Percentiles rank a stretch among this genome's conserved stretches.
Evolutionary conservation across 495 filamentous ascomycete species (phyloP).

Genomic region (Tuber brumale): DNA sequence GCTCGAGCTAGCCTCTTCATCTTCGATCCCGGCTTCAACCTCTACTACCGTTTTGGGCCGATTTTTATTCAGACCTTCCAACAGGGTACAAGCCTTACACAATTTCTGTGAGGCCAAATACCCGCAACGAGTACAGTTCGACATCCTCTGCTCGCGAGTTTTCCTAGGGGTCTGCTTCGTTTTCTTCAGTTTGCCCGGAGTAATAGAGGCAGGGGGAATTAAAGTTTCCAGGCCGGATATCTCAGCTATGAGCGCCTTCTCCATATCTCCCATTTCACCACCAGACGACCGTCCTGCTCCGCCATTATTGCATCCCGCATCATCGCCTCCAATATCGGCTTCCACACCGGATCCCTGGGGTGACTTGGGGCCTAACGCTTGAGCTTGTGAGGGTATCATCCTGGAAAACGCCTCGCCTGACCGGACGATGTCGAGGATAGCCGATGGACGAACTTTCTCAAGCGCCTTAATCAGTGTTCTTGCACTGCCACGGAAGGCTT

Average conservation of each 20-base stretch:
- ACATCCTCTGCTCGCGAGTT: conserved; percentile 58
- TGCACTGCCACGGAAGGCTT: conserved; percentile 93
- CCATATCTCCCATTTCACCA: conserved; percentile 90
- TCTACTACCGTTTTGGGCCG: conserved; percentile 69
- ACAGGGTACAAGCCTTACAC: conserved; percentile 86
- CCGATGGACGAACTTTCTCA: conserved; percentile 84
- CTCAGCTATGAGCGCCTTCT: conserved; percentile 64
- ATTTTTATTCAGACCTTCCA: conserved; percentile 89
- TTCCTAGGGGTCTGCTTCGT: conserved; percentile 18
- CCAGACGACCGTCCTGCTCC: conserved; percentile 53
- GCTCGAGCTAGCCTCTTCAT: not conserved
- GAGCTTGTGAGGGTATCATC: conserved; percentile 57
- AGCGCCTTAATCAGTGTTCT: conserved; percentile 88
- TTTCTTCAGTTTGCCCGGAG: conserved; percentile 35
- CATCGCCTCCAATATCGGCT: conserved; percentile 53
- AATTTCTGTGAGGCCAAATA: conserved; percentile 94
- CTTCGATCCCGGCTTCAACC: conserved; percentile 44
- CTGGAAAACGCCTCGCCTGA: conserved; percentile 95
- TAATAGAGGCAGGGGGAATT: conserved; percentile 48
- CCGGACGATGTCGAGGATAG: conserved; percentile 87
- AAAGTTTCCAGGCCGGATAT: conserved; percentile 67
- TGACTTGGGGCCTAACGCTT: conserved; percentile 13
- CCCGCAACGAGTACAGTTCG: conserved; percentile 78
- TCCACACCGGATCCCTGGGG: conserved; percentile 9
- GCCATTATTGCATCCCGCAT: conserved; percentile 67